A percentile compares a stretch with the other conserved stretches of the same genome.
phyloP scores from a whole-genome alignment of 129 eudicot species.

The Arctium lappa region DNA sequence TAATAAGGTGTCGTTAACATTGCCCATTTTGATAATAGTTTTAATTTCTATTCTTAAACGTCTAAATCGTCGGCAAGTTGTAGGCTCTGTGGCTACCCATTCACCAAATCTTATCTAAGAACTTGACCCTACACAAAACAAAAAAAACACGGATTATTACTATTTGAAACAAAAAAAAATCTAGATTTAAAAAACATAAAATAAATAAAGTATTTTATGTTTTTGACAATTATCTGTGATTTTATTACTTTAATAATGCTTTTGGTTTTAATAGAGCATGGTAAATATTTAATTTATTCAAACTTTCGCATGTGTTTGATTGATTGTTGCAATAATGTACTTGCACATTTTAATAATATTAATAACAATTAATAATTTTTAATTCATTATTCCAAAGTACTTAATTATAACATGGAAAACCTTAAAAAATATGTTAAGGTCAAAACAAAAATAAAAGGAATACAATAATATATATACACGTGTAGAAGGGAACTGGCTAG shows the following conservation, averaged over 20 bases:
- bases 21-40: too few relatives aligned
- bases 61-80: too few relatives aligned
- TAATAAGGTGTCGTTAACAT: too few relatives aligned
- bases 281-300: neutral
- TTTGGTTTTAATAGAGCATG: too few relatives aligned
- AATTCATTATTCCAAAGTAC: neutral
- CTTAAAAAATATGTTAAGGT: neutral
- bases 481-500: neutral
- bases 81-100: neutral
- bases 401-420: neutral
- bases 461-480: neutral
- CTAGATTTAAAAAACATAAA: neutral
- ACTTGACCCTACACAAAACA: neutral
- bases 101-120: neutral
- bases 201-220: too few relatives aligned
- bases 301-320: neutral
- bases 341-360: neutral
- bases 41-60: too few relatives aligned
- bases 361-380: neutral
- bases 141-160: neutral
- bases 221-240: neutral
- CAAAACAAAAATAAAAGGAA: neutral
- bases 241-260: too few relatives aligned
- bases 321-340: neutral
- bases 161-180: neutral